Percentiles rank a stretch among this genome's conserved stretches.
Conservation (phyloP, 345 rosid genomes). For the Citrus medica region DNA sequence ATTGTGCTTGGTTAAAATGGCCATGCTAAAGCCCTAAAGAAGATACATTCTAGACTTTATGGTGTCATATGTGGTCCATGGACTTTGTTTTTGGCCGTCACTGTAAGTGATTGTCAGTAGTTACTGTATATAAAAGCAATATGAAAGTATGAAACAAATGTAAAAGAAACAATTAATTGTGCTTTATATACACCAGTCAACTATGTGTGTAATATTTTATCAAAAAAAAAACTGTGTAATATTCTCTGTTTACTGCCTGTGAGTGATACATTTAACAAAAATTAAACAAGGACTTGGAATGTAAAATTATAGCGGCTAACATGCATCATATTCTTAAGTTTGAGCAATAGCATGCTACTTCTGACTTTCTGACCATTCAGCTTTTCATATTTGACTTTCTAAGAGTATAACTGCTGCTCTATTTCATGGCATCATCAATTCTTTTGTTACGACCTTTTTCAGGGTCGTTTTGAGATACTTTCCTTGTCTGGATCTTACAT, state of each 20-base stretch:
- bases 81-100: background rate
- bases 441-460: conserved; percentile 3
- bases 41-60: background rate
- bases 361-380: background rate
- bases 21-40: background rate
- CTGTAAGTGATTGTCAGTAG: background rate
- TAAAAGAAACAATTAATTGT: background rate
- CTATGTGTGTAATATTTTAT: background rate
- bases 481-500: conserved; percentile 86
- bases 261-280: background rate
- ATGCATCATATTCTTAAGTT: background rate
- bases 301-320: background rate
- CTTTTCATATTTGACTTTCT: background rate
- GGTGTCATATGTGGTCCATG: background rate
- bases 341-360: background rate
- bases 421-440: background rate
- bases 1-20: background rate
- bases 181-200: background rate
- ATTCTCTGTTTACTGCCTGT: background rate
- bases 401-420: background rate
- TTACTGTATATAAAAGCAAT: background rate
- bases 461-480: conserved; percentile 98
- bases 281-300: background rate
- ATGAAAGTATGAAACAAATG: background rate
- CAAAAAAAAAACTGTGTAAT: background rate